Conservation (phyloP, 768 basidiomycete genomes). For the Lanmaoa pseudosensibilis region DNA sequence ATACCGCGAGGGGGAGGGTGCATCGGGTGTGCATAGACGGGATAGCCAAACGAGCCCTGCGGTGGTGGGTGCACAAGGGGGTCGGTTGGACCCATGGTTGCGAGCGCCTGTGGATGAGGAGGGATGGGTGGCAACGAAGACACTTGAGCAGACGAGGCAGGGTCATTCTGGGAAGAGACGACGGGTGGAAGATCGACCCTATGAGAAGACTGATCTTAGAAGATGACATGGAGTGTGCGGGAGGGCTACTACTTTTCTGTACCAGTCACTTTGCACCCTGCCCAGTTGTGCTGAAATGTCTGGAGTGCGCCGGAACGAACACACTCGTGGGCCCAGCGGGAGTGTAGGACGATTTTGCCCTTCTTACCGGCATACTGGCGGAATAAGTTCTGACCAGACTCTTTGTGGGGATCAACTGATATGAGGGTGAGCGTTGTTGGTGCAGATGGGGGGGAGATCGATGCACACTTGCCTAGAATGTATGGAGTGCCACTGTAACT, state of each 20-base stretch:
- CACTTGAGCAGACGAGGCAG: constrained; percentile 27
- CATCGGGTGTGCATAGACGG: constrained; percentile 43
- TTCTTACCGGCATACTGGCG: constrained; percentile 80
- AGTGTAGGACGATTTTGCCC: constrained; percentile 72
- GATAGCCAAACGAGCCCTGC: constrained; percentile 30
- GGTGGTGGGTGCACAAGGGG: constrained; percentile 33
- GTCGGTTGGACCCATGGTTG: constrained; percentile 30
- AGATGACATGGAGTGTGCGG: background rate
- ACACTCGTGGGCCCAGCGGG: constrained; percentile 78
- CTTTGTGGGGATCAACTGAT: constrained; percentile 74
- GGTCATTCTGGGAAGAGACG: constrained; percentile 23
- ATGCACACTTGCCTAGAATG: constrained; percentile 62
- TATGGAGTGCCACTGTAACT: constrained; percentile 79
- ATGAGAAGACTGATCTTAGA: background rate
- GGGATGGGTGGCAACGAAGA: constrained; percentile 28
- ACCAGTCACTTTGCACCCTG: constrained; percentile 78
- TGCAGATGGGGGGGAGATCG: background rate
- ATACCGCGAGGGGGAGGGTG: constrained; percentile 40
- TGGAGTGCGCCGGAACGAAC: constrained; percentile 66
- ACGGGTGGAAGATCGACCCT: constrained; percentile 29
- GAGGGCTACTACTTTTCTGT: constrained; percentile 57
- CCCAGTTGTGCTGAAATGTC: constrained; percentile 76
- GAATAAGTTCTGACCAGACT: constrained; percentile 78
- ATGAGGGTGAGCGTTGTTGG: constrained; percentile 1
- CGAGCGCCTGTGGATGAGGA: constrained; percentile 28